These are phyloP conservation scores for Akanthomyces lecanii DNA, from an alignment of 2,329 filamentous ascomycete genomes.

Conservation along the genomic window DNA sequence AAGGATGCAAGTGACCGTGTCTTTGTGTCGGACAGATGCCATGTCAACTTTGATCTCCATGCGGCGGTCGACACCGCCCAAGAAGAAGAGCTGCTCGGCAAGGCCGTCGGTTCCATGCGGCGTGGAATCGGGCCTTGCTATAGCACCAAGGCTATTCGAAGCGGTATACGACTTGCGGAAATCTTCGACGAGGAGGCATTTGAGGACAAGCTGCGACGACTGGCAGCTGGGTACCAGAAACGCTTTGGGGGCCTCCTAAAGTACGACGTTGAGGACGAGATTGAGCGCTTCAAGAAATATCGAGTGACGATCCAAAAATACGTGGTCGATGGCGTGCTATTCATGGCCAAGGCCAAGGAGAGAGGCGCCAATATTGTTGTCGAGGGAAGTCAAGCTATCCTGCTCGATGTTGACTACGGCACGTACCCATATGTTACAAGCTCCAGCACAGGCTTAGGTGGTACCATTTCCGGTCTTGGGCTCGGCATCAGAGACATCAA, in stretches of 20 bases:
- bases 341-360: slow-evolving; percentile 3
- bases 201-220: slow-evolving; percentile 56
- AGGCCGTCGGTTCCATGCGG: slow-evolving; percentile 27
- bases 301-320: neutral
- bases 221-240: slow-evolving; percentile 61
- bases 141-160: slow-evolving; percentile 39
- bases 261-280: slow-evolving; percentile 4
- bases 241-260: slow-evolving; percentile 46
- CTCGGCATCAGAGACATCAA: slow-evolving; percentile 51
- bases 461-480: slow-evolving; percentile 26
- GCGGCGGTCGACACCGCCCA: slow-evolving; percentile 64
- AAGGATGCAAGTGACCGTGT: slow-evolving; percentile 40
- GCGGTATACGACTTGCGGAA: slow-evolving; percentile 60
- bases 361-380: slow-evolving; percentile 6
- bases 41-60: slow-evolving; percentile 60
- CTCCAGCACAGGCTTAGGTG: slow-evolving; percentile 26
- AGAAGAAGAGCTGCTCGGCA: slow-evolving; percentile 42
- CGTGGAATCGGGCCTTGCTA: slow-evolving; percentile 23
- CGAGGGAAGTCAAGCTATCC: slow-evolving; percentile 7
- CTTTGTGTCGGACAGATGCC: slow-evolving; percentile 56
- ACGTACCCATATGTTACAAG: slow-evolving; percentile 27
- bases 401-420: slow-evolving; percentile 22
- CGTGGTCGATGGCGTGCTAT: neutral
- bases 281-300: neutral
- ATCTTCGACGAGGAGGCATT: slow-evolving; percentile 62